These are phyloP conservation scores for Nowakowskiella sp. DNA, from an alignment of 192 early-diverging fungal genomes.

Conservation along the genomic window DNA sequence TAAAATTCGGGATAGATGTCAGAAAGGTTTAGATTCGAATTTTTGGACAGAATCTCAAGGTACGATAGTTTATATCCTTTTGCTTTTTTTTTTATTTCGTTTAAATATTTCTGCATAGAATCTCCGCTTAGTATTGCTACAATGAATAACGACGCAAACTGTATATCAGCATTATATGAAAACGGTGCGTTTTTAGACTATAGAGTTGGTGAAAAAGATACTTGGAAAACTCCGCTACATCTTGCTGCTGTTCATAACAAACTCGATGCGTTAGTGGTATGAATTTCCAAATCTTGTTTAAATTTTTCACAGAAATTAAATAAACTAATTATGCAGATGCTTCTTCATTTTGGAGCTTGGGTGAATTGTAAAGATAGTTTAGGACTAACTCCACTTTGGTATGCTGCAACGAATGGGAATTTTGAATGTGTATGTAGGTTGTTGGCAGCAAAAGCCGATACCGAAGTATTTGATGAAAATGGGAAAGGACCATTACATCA, in stretches of 20 bases:
- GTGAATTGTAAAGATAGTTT: conserved; percentile 28
- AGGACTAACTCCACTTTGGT: conserved; percentile 36
- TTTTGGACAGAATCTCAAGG: conserved; percentile 39
- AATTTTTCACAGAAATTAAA: neutral
- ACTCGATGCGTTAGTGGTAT: conserved; percentile 26
- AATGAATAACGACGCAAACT: conserved; percentile 37
- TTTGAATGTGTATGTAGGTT: conserved; percentile 34
- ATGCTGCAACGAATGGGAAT: conserved; percentile 30
- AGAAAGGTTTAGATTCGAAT: conserved; percentile 37
- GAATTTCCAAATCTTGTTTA: neutral
- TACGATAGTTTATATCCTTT: conserved; percentile 5
- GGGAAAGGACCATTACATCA: conserved; percentile 40
- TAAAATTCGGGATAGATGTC: conserved; percentile 30
- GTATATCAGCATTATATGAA: conserved; percentile 31
- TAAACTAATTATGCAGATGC: conserved; percentile 11
- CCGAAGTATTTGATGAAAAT: conserved; percentile 35
- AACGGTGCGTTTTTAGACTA: conserved; percentile 42
- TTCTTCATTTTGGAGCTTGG: conserved; percentile 42
- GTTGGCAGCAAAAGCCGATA: conserved; percentile 38
- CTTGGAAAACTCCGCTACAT: conserved; percentile 43
- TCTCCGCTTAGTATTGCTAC: conserved; percentile 37
- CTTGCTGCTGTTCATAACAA: conserved; percentile 42
- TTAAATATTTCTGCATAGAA: conserved; percentile 16
- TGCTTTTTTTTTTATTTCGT: conserved; percentile 2
- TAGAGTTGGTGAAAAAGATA: conserved; percentile 28